phyloP scores from a whole-genome alignment of 2,329 filamentous ascomycete genomes.

The Aspergillus fijiensis region DNA sequence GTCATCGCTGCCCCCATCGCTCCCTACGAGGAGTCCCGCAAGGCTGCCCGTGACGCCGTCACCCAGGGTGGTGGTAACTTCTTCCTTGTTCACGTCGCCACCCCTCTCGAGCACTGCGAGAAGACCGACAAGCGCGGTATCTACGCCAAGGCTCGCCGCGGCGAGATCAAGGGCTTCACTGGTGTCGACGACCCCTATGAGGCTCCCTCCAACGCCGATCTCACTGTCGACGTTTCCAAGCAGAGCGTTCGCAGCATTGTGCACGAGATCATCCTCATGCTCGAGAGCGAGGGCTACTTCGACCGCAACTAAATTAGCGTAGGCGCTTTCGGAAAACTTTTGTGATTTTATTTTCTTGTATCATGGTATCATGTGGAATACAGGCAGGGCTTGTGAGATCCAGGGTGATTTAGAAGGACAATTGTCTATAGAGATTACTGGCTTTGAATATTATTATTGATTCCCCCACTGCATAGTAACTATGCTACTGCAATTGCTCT shows the following conservation, averaged over 20 bases:
- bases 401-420: slow-evolving; percentile 12
- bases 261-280: slow-evolving; percentile 90
- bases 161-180: slow-evolving; percentile 97
- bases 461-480: slow-evolving; percentile 17
- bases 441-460: slow-evolving; percentile 21
- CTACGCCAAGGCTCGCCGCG: slow-evolving; percentile 77
- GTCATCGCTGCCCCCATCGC: slow-evolving; percentile 97
- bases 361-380: slow-evolving; percentile 15
- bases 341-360: slow-evolving; percentile 17
- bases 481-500: slow-evolving; percentile 5
- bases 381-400: slow-evolving; percentile 15
- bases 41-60: slow-evolving; percentile 77
- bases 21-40: slow-evolving; percentile 77
- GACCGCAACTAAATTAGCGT: slow-evolving; percentile 54
- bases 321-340: slow-evolving; percentile 14
- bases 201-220: slow-evolving; percentile 73
- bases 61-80: slow-evolving; percentile 76
- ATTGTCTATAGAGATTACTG: slow-evolving; percentile 22
- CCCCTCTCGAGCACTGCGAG: slow-evolving; percentile 87
- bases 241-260: slow-evolving; percentile 89
- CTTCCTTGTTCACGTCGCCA: slow-evolving; percentile 93
- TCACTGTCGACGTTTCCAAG: slow-evolving; percentile 81
- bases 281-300: slow-evolving; percentile 85
- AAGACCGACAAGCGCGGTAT: slow-evolving; percentile 92
- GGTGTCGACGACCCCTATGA: slow-evolving; percentile 98